A percentile compares a stretch with the other conserved stretches of the same genome.
Evolutionary conservation across 2,329 filamentous ascomycete species (phyloP).

Genomic region (Microcera coccophila): DNA sequence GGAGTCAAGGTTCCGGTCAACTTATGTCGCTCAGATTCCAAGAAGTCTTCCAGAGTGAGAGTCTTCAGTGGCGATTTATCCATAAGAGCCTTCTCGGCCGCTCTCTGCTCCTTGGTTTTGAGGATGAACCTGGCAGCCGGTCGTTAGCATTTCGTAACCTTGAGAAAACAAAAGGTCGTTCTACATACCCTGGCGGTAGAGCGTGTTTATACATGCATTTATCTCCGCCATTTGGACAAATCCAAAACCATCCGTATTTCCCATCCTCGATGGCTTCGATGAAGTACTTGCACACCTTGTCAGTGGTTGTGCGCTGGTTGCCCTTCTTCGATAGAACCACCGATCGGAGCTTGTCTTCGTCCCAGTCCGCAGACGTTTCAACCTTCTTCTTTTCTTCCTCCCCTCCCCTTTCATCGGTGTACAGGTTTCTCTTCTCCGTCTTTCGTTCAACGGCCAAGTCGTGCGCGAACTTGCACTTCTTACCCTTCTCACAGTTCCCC

Average conservation of each 20-base stretch:
- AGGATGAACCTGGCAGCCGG: slow-evolving; percentile 69
- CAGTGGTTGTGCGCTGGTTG: slow-evolving; percentile 89
- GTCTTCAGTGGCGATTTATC: slow-evolving; percentile 95
- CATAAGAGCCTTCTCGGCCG: slow-evolving; percentile 89
- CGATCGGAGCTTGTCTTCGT: slow-evolving; percentile 88
- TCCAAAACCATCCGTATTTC: slow-evolving; percentile 99
- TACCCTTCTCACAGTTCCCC: slow-evolving; percentile 93
- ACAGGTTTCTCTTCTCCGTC: slow-evolving; percentile 86
- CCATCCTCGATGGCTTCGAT: slow-evolving; percentile 96
- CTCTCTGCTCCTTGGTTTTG: slow-evolving; percentile 95
- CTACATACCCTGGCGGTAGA: slow-evolving; percentile 81
- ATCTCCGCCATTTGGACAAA: slow-evolving; percentile 91
- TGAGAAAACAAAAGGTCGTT: neutral
- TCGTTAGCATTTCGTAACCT: slow-evolving; percentile 28
- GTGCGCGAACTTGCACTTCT: slow-evolving; percentile 97
- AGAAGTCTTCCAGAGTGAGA: slow-evolving; percentile 92
- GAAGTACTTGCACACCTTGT: slow-evolving; percentile 99
- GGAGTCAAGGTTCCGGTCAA: slow-evolving; percentile 87
- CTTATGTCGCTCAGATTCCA: slow-evolving; percentile 95
- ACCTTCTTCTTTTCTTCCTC: slow-evolving; percentile 74
- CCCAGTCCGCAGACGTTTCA: slow-evolving; percentile 95
- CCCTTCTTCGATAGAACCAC: slow-evolving; percentile 96
- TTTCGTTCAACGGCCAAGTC: slow-evolving; percentile 87
- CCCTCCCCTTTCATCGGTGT: slow-evolving; percentile 73
- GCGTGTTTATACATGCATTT: slow-evolving; percentile 99